Base-by-base conservation (phyloP, 192 early-diverging fungal species). In the Coemansia sp. region DNA sequence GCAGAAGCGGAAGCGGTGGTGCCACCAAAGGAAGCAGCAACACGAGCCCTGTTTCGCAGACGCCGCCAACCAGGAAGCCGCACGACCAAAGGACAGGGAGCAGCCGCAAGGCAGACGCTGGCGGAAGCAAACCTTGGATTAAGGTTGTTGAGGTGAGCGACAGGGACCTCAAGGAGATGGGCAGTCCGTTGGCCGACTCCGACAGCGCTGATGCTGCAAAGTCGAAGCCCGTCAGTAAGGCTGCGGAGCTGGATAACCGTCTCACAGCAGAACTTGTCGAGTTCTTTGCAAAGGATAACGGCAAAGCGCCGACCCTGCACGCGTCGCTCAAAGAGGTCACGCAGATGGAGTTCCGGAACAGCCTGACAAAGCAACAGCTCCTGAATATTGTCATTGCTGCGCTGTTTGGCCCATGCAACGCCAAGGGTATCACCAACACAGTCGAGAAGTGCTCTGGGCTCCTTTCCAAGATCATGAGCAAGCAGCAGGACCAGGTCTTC, bases 281-380 rank as follows among this genome's bases (percentile, higher is more conserved):
- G 33, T 55, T 58, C 7, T 40, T 70, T 49, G 64, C 65, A 9
- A 59, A 40, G 34, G 41, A 25, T 38, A 45, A 46, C 13, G 56
- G 50, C 45, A 33, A 68, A 20, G 46, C 42, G 53, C 59, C 58
- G 0, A 46, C 76, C 17, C 61, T 85, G 40, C 74, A 84, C 8
- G 85, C 85, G 4, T 85, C 89, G 69, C 82, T 90, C 48, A 93
- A 93, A 65, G 90, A 94, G 65, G 85, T 93, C 38, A 94, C 91
- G 5, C 87, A 90, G 14, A 60, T 92, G 9, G 93, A 94, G 77
- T 93, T 93, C 82, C 87, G 89, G 43, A 87, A 94, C 72, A 88
- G 88, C 63, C 74, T 94, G 62, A 81, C 84, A 59, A 94, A 94
- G 80, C 86, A 84, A 53, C 90, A 93, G 72, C 68, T 94, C 32